A percentile compares a stretch with the other conserved stretches of the same genome.
Conservation (phyloP, 768 basidiomycete genomes). For the Boletus sensibilis region DNA sequence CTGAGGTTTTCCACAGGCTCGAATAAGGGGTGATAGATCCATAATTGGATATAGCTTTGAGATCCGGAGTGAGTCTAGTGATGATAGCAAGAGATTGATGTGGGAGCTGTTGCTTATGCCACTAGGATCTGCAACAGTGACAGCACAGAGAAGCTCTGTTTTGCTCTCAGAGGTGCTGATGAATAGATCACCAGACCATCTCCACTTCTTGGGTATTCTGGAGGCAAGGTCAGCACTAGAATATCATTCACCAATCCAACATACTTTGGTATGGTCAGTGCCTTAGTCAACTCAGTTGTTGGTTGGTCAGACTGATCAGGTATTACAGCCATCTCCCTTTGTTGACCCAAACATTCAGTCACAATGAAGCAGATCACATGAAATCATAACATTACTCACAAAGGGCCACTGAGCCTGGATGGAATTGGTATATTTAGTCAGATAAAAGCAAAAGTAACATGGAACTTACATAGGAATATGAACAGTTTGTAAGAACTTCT, state of each 20-base stretch:
- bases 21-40: slow-evolving; percentile 48
- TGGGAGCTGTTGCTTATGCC: slow-evolving; percentile 44
- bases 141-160: slow-evolving; percentile 48
- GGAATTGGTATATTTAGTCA: neutral
- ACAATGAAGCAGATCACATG: neutral
- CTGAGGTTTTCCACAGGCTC: slow-evolving; percentile 47
- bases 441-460: neutral
- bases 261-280: slow-evolving; percentile 27
- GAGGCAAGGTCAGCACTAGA: slow-evolving; percentile 2
- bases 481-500: slow-evolving; percentile 27
- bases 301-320: slow-evolving; percentile 5
- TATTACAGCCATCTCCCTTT: slow-evolving; percentile 17
- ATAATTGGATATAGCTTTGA: slow-evolving; percentile 47
- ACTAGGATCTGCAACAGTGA: slow-evolving; percentile 45
- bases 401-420: slow-evolving; percentile 24
- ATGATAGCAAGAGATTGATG: slow-evolving; percentile 47
- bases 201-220: slow-evolving; percentile 63
- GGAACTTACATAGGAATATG: slow-evolving; percentile 26
- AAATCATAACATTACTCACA: slow-evolving; percentile 19
- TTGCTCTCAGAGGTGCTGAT: slow-evolving; percentile 37
- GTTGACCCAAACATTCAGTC: neutral
- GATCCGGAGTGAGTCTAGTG: slow-evolving; percentile 43
- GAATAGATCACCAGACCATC: slow-evolving; percentile 60
- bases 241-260: neutral
- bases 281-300: slow-evolving; percentile 14